phyloP scores from a whole-genome alignment of 257 asterid genomes.

The Misopates orontium region DNA sequence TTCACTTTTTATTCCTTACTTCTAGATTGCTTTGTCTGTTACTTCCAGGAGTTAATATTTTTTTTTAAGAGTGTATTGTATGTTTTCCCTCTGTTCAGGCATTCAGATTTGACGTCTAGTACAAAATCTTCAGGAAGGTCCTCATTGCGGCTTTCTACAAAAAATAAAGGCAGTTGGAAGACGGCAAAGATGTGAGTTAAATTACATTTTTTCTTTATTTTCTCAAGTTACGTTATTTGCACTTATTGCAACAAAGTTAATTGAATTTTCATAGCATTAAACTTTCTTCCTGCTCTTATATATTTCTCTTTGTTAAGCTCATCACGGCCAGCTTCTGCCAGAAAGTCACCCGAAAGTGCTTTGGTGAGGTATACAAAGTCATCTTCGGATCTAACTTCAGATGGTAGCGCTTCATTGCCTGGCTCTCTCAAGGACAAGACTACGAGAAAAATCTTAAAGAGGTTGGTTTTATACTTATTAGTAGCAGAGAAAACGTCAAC shows the following conservation, averaged over 20 bases:
- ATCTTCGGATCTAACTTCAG: slow-evolving; percentile 39
- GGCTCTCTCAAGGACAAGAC: slow-evolving; percentile 37
- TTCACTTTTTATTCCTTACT: slow-evolving; percentile 19
- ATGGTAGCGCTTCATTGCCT: slow-evolving; percentile 38
- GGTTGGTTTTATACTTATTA: slow-evolving; percentile 49
- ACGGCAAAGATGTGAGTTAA: slow-evolving; percentile 46
- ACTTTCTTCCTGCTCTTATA: slow-evolving; percentile 26
- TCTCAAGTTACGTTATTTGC: slow-evolving; percentile 14
- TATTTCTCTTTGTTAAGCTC: slow-evolving; percentile 43
- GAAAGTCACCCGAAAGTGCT: slow-evolving; percentile 43
- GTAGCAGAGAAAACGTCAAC: neutral
- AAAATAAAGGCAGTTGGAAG: slow-evolving; percentile 49
- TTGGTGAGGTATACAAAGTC: slow-evolving; percentile 37
- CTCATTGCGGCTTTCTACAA: slow-evolving; percentile 40
- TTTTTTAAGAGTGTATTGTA: slow-evolving; percentile 16
- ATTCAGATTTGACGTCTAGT: slow-evolving; percentile 41
- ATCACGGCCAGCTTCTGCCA: slow-evolving; percentile 36
- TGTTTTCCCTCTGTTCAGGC: slow-evolving; percentile 46
- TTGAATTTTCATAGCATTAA: slow-evolving; percentile 1
- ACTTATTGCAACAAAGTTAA: slow-evolving; percentile 7
- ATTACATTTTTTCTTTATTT: slow-evolving; percentile 22
- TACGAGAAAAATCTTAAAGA: slow-evolving; percentile 50
- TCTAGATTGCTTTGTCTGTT: slow-evolving; percentile 19
- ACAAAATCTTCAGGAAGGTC: slow-evolving; percentile 39
- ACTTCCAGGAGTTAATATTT: neutral